phyloP scores from a whole-genome alignment of 2,329 filamentous ascomycete genomes.

The Pseudogymnoascus sp. region DNA sequence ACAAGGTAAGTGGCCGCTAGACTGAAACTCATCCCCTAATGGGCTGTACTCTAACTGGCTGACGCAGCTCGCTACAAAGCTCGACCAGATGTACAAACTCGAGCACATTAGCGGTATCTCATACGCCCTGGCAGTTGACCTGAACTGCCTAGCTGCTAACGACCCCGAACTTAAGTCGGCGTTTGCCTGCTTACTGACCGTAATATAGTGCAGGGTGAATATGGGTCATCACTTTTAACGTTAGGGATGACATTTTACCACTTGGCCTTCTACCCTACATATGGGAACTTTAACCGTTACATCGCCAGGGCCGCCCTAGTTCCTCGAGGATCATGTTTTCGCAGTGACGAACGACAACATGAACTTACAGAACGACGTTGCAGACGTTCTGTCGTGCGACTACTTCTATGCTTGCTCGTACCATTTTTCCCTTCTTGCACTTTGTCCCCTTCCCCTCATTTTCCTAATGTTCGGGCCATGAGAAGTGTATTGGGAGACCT shows the following conservation, averaged over 20 bases:
- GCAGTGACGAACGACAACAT: not conserved
- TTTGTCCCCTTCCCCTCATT: no score
- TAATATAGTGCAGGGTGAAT: not conserved
- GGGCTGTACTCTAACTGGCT: not conserved
- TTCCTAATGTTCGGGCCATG: no score
- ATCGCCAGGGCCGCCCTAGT: no score
- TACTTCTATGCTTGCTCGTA: no score
- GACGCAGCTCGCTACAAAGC: not conserved
- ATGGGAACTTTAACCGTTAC: not conserved
- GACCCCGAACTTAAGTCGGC: not conserved
- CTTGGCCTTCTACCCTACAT: not conserved
- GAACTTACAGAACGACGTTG: not conserved
- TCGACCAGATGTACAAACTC: not conserved
- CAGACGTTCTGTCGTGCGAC: not conserved
- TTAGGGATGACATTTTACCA: not conserved
- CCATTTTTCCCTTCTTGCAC: no score
- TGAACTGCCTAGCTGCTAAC: not conserved
- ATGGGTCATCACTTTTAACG: not conserved
- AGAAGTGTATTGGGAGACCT: no score
- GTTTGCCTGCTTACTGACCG: not conserved
- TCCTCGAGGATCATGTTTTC: not conserved
- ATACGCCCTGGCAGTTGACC: not conserved
- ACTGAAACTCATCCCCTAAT: not conserved
- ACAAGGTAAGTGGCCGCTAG: no score
- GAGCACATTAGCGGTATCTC: not conserved